phyloP scores from a whole-genome alignment of 2,329 filamentous ascomycete genomes.

The Didymella exigua region DNA sequence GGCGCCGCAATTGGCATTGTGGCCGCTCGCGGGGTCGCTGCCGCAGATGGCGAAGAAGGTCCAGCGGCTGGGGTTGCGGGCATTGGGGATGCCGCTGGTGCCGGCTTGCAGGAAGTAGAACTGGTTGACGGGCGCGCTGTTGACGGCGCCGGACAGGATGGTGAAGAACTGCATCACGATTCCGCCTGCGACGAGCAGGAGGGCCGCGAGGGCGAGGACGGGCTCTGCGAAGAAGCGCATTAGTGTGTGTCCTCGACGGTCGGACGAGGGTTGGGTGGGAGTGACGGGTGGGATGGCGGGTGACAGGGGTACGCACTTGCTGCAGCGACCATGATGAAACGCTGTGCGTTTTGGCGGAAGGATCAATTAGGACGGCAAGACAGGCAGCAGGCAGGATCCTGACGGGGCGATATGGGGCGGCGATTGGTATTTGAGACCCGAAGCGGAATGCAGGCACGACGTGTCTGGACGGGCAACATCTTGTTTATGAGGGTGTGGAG shows the following conservation, averaged over 20 bases:
- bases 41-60: conserved; percentile 88
- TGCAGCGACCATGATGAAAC: conserved; percentile 15
- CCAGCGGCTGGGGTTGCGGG: conserved; percentile 73
- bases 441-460: conserved; percentile 7
- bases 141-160: conserved; percentile 64
- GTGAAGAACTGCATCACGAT: conserved; percentile 70
- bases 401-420: neutral
- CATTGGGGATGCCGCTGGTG: conserved; percentile 68
- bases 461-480: conserved; percentile 5
- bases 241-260: neutral
- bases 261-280: neutral
- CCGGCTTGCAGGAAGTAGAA: conserved; percentile 87
- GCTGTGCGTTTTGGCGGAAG: neutral
- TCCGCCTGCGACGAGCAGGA: conserved; percentile 66
- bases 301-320: conserved; percentile 26
- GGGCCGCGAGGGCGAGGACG: conserved; percentile 60
- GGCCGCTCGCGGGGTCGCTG: conserved; percentile 54
- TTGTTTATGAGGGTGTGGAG: conserved; percentile 13
- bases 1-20: conserved; percentile 66
- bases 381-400: neutral
- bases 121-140: conserved; percentile 66
- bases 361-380: conserved; percentile 5
- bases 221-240: conserved; percentile 53
- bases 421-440: conserved; percentile 8
- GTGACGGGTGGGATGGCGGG: neutral